phyloP scores from a whole-genome alignment of 2,329 filamentous ascomycete species.

The Fusarium acutatum region DNA sequence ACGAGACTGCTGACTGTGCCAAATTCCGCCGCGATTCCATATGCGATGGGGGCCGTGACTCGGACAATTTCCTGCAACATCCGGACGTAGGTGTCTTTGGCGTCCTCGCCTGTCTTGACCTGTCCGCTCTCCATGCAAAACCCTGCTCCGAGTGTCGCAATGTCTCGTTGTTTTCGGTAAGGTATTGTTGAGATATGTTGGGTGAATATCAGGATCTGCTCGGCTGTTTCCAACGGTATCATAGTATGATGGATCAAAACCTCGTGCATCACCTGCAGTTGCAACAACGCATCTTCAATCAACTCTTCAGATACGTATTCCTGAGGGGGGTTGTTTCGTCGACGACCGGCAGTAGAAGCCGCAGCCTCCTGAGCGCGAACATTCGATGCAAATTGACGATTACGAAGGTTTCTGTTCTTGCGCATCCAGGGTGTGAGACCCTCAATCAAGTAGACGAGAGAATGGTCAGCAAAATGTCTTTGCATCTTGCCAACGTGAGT shows the following conservation, averaged over 20 bases:
- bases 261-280: slow-evolving; percentile 73
- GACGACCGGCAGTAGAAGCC: slow-evolving; percentile 42
- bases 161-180: slow-evolving; percentile 67
- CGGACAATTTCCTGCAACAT: slow-evolving; percentile 81
- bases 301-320: slow-evolving; percentile 71
- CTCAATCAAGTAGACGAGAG: slow-evolving; percentile 76
- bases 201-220: slow-evolving; percentile 78
- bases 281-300: slow-evolving; percentile 75
- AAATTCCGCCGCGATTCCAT: slow-evolving; percentile 72
- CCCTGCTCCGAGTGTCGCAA: slow-evolving; percentile 60
- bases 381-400: slow-evolving; percentile 72
- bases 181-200: slow-evolving; percentile 81
- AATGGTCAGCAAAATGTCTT: slow-evolving; percentile 59
- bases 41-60: slow-evolving; percentile 76
- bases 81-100: slow-evolving; percentile 72
- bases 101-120: slow-evolving; percentile 73
- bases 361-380: slow-evolving; percentile 59
- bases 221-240: slow-evolving; percentile 68
- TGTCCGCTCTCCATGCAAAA: slow-evolving; percentile 86
- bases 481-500: slow-evolving; percentile 66
- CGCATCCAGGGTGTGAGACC: slow-evolving; percentile 72
- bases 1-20: slow-evolving; percentile 66
- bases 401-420: slow-evolving; percentile 73
- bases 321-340: slow-evolving; percentile 50
- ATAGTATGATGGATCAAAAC: slow-evolving; percentile 76